Base-by-base conservation (phyloP, 495 filamentous ascomycete genomes). In the Podospora australis region DNA sequence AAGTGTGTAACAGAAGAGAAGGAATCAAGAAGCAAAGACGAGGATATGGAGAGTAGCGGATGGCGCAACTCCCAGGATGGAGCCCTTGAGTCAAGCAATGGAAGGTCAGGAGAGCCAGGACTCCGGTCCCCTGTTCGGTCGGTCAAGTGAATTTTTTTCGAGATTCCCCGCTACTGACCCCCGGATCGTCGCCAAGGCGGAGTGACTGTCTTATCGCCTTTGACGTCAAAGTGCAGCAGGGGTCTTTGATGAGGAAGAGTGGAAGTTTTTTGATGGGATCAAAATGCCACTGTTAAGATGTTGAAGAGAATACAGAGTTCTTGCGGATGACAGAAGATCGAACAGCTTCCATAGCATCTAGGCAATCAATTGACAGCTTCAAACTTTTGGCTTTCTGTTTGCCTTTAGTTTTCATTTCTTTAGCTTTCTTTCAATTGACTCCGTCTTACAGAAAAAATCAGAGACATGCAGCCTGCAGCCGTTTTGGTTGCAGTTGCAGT, bases 131-230 rank as follows among this genome's bases (percentile, higher is more conserved):
- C 41, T 24, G 39, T 26, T 29, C 41, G 10, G 34, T n/a, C n/a
- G n/a, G n/a, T n/a, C n/a, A n/a, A n/a, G n/a, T 28, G 48, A 50
- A 50, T 46, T 50, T 55, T 55, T 50, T 40, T 36, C 32, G 19
- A 4, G 32, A 39, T 19, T 2, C 46, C 48, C 24, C 3, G 21
- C 16, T 29, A 16, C 21, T 19, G 13, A 17, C 14, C 11, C 6
- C 24, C 9, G 32, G n/a, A 29, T 45, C 17, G 16, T 39, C 21
- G 29, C 32, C 40, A 32, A 39, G 46, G 47, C 17, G 46, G 46
- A 20, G 34, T 44, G 10, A 21, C 35, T 57, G 53, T 57, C 54
- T 57, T 56, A 56, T 56, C 55, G 48, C 13, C 26, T 6, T 9
- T 49, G 35, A 44, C 39, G 30, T 53, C 38, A 47, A 46, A 28